A percentile compares a stretch with the other conserved stretches of the same genome.
Evolutionary conservation across 2,329 filamentous ascomycete species (phyloP).

Genomic region (Calonectria pseudoreteaudii): DNA sequence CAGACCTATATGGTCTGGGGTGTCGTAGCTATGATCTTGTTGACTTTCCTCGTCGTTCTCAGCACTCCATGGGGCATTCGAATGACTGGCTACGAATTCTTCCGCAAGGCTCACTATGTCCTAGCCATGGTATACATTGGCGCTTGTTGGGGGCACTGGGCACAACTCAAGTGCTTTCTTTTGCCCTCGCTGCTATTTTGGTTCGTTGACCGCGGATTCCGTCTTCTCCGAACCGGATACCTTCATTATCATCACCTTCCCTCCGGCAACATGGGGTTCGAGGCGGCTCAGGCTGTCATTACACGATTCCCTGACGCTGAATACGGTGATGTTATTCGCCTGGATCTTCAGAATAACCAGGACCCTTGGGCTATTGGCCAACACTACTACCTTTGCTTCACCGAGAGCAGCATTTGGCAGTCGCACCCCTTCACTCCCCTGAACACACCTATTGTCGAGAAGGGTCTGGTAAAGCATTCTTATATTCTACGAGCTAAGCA

Average conservation of each 20-base stretch:
- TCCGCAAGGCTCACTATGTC: conserved; percentile 79
- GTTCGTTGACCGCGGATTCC: conserved; percentile 71
- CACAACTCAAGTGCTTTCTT: conserved; percentile 74
- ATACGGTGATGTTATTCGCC: conserved; percentile 71
- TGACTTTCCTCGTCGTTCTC: conserved; percentile 71
- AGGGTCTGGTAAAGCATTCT: conserved; percentile 60
- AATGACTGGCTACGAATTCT: conserved; percentile 80
- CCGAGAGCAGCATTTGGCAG: conserved; percentile 76
- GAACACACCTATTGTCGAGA: conserved; percentile 59
- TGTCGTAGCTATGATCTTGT: conserved; percentile 73
- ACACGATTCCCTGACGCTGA: conserved; percentile 64
- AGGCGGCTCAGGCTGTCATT: conserved; percentile 59
- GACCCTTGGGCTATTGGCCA: conserved; percentile 74
- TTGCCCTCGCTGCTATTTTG: conserved; percentile 74
- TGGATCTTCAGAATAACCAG: conserved; percentile 74
- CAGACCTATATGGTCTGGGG: conserved; percentile 81
- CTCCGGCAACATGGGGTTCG: conserved; percentile 62
- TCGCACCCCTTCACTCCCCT: conserved; percentile 78
- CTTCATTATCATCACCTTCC: conserved; percentile 69
- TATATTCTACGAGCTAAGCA: conserved; percentile 69
- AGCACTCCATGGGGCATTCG: conserved; percentile 69
- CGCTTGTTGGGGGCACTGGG: conserved; percentile 82
- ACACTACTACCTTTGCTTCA: conserved; percentile 79
- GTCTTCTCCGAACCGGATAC: conserved; percentile 68
- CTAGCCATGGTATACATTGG: conserved; percentile 81